phyloP scores from a whole-genome alignment of 495 filamentous ascomycete species.

The Xylaria telfairii region DNA sequence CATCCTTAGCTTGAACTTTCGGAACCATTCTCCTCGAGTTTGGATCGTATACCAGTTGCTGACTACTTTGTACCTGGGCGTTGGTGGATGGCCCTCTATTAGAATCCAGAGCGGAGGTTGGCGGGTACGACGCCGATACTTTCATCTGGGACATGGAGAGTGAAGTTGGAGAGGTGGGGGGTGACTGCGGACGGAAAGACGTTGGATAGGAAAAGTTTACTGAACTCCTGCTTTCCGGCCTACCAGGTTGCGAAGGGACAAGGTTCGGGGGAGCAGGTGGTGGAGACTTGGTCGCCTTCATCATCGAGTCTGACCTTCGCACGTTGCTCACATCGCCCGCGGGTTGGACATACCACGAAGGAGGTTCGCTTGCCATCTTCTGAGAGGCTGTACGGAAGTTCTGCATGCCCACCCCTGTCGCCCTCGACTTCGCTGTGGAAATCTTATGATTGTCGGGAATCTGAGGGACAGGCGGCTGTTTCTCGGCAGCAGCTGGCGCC shows the following conservation, averaged over 20 bases:
- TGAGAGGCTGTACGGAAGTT: constrained; percentile 52
- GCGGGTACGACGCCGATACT: constrained; percentile 25
- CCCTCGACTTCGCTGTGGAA: constrained; percentile 30
- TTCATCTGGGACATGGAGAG: constrained; percentile 39
- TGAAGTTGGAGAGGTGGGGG: constrained; percentile 44
- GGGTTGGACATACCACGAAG: constrained; percentile 51
- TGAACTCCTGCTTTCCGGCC: constrained; percentile 66
- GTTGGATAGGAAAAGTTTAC: constrained; percentile 88
- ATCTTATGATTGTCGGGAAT: constrained; percentile 57
- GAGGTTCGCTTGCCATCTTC: constrained; percentile 42
- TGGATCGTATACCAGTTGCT: constrained; percentile 60
- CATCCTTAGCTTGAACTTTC: constrained; percentile 38
- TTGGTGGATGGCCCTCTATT: constrained; percentile 32
- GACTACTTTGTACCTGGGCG: constrained; percentile 37
- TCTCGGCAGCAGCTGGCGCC: constrained; percentile 32
- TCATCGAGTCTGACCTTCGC: constrained; percentile 49
- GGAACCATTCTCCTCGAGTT: constrained; percentile 63
- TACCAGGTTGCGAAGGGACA: constrained; percentile 18
- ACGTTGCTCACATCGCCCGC: constrained; percentile 51
- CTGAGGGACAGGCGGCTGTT: constrained; percentile 76
- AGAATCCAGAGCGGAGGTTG: constrained; percentile 30
- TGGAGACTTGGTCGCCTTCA: constrained; percentile 45
- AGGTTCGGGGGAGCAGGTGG: constrained; percentile 8
- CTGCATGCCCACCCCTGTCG: constrained; percentile 39
- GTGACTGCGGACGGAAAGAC: constrained; percentile 47